These are phyloP conservation scores for Auriscalpium vulgare DNA, from an alignment of 768 basidiomycete species.

Conservation along the genomic window DNA sequence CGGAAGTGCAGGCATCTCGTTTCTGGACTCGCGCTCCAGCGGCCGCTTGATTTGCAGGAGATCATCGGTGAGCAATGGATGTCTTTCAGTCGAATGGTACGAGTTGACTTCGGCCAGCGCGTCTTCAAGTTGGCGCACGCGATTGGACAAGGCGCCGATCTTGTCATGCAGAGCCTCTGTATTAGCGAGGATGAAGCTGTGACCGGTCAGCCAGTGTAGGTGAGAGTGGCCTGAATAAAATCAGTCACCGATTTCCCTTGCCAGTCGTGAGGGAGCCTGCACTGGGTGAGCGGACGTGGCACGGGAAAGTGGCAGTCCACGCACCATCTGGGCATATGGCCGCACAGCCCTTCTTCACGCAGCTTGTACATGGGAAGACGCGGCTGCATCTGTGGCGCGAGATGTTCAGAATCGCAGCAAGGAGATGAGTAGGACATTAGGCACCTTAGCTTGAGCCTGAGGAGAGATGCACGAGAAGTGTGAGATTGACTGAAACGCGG, in stretches of 20 bases:
- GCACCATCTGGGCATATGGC: slow-evolving; percentile 62
- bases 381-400: slow-evolving; percentile 43
- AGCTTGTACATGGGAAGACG: slow-evolving; percentile 49
- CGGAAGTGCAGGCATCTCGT: slow-evolving; percentile 23
- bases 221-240: slow-evolving; percentile 2
- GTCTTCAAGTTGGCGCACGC: slow-evolving; percentile 64
- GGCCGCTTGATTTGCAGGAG: slow-evolving; percentile 62
- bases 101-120: slow-evolving; percentile 49
- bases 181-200: slow-evolving; percentile 63
- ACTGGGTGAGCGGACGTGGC: neutral
- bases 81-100: slow-evolving; percentile 36
- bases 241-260: slow-evolving; percentile 56
- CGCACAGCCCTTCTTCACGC: slow-evolving; percentile 33
- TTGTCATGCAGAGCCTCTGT: slow-evolving; percentile 65
- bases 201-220: slow-evolving; percentile 8
- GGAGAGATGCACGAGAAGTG: slow-evolving; percentile 9
- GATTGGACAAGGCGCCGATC: slow-evolving; percentile 49
- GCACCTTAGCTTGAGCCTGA: slow-evolving; percentile 62
- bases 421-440: slow-evolving; percentile 18
- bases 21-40: slow-evolving; percentile 47
- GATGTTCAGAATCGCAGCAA: neutral
- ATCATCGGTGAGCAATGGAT: slow-evolving; percentile 54
- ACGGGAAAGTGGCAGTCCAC: slow-evolving; percentile 1
- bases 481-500: neutral
- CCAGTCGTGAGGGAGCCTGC: slow-evolving; percentile 67